Percentiles rank a stretch among this genome's conserved stretches.
phyloP scores from a whole-genome alignment of 768 basidiomycete genomes.

The Phaffia tasmanica region DNA sequence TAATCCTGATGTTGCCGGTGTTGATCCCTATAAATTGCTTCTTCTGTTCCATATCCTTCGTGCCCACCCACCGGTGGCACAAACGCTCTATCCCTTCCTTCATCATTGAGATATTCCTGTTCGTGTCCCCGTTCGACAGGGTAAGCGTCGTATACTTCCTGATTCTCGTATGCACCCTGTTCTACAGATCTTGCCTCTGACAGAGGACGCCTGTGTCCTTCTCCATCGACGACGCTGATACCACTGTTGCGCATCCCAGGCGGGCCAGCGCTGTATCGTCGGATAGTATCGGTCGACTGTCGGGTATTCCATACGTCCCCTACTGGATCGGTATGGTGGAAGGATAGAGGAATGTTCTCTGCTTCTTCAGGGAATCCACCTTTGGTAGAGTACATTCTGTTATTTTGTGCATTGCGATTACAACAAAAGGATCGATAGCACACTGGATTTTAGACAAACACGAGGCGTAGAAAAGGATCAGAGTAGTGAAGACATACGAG shows the following conservation, averaged over 20 bases:
- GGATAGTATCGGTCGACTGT: constrained; percentile 9
- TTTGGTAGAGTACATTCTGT: constrained; percentile 24
- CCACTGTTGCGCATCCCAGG: not conserved
- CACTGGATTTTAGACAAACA: not conserved
- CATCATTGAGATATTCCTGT: not conserved
- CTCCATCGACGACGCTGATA: not conserved
- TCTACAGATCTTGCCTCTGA: not conserved
- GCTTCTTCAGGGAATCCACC: constrained; percentile 16
- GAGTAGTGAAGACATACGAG: not conserved
- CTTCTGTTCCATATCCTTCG: constrained; percentile 15
- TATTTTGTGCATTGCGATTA: no score
- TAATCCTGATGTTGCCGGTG: no score
- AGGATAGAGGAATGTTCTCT: constrained; percentile 20
- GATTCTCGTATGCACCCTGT: not conserved
- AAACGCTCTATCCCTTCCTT: constrained; percentile 12
- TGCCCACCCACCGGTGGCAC: constrained; percentile 2
- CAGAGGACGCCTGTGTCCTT: not conserved
- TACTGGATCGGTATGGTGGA: not conserved
- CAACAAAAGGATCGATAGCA: not conserved
- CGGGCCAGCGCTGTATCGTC: not conserved
- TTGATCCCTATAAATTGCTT: not conserved
- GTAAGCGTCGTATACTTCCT: constrained; percentile 1
- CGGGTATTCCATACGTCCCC: constrained; percentile 14
- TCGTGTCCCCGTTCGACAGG: not conserved
- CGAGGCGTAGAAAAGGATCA: not conserved